These are phyloP conservation scores for Calonectria pseudoturangicola DNA, from an alignment of 2,329 filamentous ascomycete species.

Conservation along the genomic window DNA sequence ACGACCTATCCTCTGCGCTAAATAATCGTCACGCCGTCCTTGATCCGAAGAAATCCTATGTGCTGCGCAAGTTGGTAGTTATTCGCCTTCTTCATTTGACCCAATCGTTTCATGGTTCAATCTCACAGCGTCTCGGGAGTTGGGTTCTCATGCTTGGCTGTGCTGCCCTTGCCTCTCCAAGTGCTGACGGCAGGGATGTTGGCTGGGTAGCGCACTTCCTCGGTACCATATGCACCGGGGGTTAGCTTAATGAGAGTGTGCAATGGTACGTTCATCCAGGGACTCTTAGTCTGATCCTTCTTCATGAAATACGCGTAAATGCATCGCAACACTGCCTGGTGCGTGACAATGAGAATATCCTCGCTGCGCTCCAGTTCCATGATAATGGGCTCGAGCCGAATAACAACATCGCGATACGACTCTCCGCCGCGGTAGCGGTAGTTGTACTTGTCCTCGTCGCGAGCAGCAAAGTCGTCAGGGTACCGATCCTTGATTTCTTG, in stretches of 20 bases:
- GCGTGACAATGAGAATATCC: conserved; percentile 98
- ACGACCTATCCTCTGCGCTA: conserved; percentile 10
- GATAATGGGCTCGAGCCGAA: conserved; percentile 98
- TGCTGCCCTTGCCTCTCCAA: conserved; percentile 94
- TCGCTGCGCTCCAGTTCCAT: conserved; percentile 98
- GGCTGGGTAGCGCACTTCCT: conserved; percentile 90
- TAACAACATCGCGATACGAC: conserved; percentile 96
- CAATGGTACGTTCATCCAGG: conserved; percentile 98
- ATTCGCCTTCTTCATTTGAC: not conserved
- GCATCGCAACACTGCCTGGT: conserved; percentile 96
- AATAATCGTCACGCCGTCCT: not conserved
- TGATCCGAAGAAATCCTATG: not conserved
- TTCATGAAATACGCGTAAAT: conserved; percentile 99
- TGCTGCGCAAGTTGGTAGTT: conserved; percentile 21
- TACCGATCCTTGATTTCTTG: conserved; percentile 93
- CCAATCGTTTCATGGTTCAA: conserved; percentile 8
- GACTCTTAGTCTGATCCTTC: conserved; percentile 91
- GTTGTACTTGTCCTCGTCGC: conserved; percentile 99
- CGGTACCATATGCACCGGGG: conserved; percentile 93
- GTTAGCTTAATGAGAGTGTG: conserved; percentile 98
- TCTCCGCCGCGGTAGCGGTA: conserved; percentile 98
- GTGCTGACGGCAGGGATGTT: conserved; percentile 97
- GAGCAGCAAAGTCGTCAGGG: conserved; percentile 95
- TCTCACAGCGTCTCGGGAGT: conserved; percentile 60
- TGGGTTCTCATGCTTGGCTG: conserved; percentile 88